Percentiles rank a stretch among this genome's conserved stretches.
Conservation (phyloP, 192 early-diverging fungal genomes). For the Linnemannia elongata region DNA sequence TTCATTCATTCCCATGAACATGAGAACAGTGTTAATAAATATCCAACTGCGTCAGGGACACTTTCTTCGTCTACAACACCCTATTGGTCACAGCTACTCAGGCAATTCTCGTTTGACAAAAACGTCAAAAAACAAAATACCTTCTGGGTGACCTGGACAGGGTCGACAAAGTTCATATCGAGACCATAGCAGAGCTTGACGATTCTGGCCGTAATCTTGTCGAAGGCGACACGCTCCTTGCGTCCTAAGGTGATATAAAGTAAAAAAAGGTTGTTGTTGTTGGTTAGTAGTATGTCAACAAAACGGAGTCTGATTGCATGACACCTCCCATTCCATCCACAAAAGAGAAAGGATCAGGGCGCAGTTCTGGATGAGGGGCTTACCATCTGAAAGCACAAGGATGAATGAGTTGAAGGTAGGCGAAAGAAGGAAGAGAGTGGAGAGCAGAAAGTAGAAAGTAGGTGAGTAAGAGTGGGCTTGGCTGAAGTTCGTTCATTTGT, state of each 20-base stretch:
- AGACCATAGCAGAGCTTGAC: slow-evolving; percentile 97
- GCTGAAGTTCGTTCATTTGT: not conserved
- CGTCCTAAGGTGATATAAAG: slow-evolving; percentile 63
- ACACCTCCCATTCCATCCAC: not conserved
- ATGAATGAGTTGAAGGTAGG: not conserved
- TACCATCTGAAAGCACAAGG: slow-evolving; percentile 36
- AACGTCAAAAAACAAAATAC: slow-evolving; percentile 58
- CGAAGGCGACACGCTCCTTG: slow-evolving; percentile 94
- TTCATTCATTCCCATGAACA: not conserved
- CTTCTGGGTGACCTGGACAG: slow-evolving; percentile 94
- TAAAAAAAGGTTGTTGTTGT: not conserved
- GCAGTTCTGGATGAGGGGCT: not conserved
- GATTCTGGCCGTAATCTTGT: slow-evolving; percentile 96
- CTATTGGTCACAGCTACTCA: not conserved
- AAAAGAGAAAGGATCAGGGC: not conserved
- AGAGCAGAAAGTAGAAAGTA: not conserved
- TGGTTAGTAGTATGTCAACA: not conserved
- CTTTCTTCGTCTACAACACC: not conserved
- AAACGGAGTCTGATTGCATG: no score
- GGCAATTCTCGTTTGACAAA: not conserved
- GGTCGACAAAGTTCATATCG: slow-evolving; percentile 95
- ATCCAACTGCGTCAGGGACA: not conserved
- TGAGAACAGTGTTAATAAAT: not conserved
- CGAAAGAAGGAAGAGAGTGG: not conserved
- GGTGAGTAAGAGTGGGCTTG: not conserved